Base-by-base conservation (phyloP, 2,329 filamentous ascomycete species). In the Trichoderma sp. region DNA sequence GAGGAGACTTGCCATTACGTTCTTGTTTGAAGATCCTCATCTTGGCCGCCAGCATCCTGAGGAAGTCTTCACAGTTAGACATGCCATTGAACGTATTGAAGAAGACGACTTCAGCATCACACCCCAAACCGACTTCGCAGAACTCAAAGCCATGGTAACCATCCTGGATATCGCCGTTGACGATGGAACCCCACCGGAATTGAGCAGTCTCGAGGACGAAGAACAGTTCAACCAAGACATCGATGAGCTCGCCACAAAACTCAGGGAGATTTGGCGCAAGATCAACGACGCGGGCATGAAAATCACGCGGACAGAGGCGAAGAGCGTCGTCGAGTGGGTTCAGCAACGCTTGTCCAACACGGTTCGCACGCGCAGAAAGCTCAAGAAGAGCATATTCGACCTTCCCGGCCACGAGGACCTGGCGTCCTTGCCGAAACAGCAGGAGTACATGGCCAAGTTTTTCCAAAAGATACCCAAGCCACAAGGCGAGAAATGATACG, bases 161-260 rank as follows among this genome's bases (percentile, higher is more conserved):
- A 88, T 97, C 24, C 88, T 98, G 6, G 93, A 97, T 80, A 89
- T 94, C 53, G 92, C 91, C 18, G 87, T 98, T 69, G 94, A 94
- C 76, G 90, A 92, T 75, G 94, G 85, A 60, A 81, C 81, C 16
- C 82, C 79, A 75, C 14, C 77, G 11, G 74, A 73, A 38, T 79
- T 83, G 77, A 72, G 82, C 78, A 74, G 81, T 76, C 60, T 75
- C 4, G 80, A 83, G 4, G 80, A 80, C 27, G 82, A 85, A 82
- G 83, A 78, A 64, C 76, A 85, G 3, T 97, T 96, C 85, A 94
- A 98, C 80, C 83, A 85, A 6, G 87, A 91, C 12, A 86, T 98
- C 41, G 95, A 98, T 82, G 85, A 84, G 27, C 86, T 98, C 5
- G 87, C 90, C 1, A 83, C 84, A 21, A 86, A 86, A 41, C 86